These are phyloP conservation scores for Kodamaea jinghongensis DNA, from an alignment of 805 yeast species.

Conservation along the genomic window DNA sequence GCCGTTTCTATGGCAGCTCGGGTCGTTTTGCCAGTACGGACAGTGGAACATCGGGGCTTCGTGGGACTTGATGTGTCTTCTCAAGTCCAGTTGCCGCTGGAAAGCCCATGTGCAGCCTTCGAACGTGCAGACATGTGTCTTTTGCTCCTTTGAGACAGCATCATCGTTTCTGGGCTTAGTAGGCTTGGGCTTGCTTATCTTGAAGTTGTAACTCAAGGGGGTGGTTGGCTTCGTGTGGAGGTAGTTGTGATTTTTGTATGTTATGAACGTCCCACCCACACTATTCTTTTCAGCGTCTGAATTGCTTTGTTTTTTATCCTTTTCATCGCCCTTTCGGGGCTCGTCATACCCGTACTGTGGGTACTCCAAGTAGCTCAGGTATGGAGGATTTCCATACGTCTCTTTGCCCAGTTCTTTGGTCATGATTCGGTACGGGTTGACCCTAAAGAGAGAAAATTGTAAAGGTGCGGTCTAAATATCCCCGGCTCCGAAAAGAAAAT, in stretches of 20 bases:
- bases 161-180: constrained; percentile 6
- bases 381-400: background rate
- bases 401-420: constrained; percentile 8
- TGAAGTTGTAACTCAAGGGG: constrained; percentile 8
- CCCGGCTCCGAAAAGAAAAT: no score
- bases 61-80: constrained; percentile 68
- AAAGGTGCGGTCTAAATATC: no score
- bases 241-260: constrained; percentile 6
- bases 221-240: constrained; percentile 2
- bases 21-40: constrained; percentile 68
- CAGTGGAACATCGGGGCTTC: constrained; percentile 64
- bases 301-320: no score
- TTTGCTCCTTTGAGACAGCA: constrained; percentile 4
- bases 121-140: constrained; percentile 41
- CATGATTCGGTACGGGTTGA: no score
- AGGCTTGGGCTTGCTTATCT: constrained; percentile 14
- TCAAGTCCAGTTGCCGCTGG: constrained; percentile 63
- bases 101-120: constrained; percentile 66
- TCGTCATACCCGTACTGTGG: constrained; percentile 5
- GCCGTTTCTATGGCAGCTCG: constrained; percentile 72
- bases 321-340: no score
- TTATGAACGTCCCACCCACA: constrained; percentile 7
- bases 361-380: constrained; percentile 4
- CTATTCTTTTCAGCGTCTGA: background rate
- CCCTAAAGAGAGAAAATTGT: no score